A percentile compares a stretch with the other conserved stretches of the same genome.
Conservation (phyloP, 495 filamentous ascomycete species). For the Letharia lupina region DNA sequence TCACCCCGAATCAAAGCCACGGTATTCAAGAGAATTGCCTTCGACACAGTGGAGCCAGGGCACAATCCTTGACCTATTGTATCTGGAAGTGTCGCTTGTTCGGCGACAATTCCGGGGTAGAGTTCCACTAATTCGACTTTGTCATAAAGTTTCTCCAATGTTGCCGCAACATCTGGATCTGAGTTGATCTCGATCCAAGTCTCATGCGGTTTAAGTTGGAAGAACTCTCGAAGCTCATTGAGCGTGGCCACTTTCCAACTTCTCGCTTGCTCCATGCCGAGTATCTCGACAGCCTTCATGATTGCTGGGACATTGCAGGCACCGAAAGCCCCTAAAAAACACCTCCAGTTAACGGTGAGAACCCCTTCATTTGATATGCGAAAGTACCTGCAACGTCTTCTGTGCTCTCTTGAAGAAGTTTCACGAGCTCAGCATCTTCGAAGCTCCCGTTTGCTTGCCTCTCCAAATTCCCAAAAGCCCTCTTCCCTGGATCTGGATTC, state of each 20-base stretch:
- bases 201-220: slow-evolving; percentile 55
- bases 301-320: slow-evolving; percentile 58
- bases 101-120: slow-evolving; percentile 38
- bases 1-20: slow-evolving; percentile 38
- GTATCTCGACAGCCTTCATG: slow-evolving; percentile 60
- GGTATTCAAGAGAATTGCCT: slow-evolving; percentile 39
- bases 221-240: slow-evolving; percentile 71
- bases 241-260: slow-evolving; percentile 61
- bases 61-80: slow-evolving; percentile 35
- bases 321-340: slow-evolving; percentile 40
- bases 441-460: slow-evolving; percentile 18
- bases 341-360: neutral
- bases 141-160: slow-evolving; percentile 58
- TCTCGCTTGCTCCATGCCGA: slow-evolving; percentile 64
- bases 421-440: slow-evolving; percentile 21
- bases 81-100: slow-evolving; percentile 36
- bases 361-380: neutral
- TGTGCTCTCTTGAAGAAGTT: slow-evolving; percentile 17
- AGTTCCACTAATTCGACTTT: slow-evolving; percentile 47
- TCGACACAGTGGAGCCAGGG: slow-evolving; percentile 36
- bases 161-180: slow-evolving; percentile 51
- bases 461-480: slow-evolving; percentile 17
- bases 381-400: slow-evolving; percentile 32
- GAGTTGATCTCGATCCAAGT: slow-evolving; percentile 66
- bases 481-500: slow-evolving; percentile 26